Conservation (phyloP, 2,329 filamentous ascomycete species). For the Phoma sp. region DNA sequence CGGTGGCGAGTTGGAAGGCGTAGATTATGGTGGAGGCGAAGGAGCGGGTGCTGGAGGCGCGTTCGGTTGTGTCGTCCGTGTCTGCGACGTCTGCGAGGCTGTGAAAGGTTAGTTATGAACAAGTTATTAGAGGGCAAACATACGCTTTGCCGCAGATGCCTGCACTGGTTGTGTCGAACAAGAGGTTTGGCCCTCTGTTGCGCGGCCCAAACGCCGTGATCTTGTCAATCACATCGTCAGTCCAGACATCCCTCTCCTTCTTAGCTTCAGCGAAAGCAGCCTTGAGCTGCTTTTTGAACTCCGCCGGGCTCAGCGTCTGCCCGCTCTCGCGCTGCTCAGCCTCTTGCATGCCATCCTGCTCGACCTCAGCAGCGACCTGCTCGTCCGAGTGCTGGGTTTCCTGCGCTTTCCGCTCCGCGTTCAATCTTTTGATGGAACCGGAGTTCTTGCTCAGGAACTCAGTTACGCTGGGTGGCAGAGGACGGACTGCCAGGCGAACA, state of each 20-base stretch:
- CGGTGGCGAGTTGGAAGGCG: conserved; percentile 90
- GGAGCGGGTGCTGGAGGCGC: conserved; percentile 62
- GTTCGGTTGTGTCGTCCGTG: conserved; percentile 21
- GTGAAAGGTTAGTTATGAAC: neutral
- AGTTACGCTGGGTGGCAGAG: conserved; percentile 78
- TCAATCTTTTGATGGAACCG: conserved; percentile 78
- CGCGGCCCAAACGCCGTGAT: conserved; percentile 92
- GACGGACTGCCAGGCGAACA: conserved; percentile 77
- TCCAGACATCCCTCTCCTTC: conserved; percentile 78
- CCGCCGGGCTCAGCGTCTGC: conserved; percentile 71
- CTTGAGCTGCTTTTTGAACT: conserved; percentile 78
- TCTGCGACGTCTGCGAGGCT: conserved; percentile 41
- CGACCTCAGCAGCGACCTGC: conserved; percentile 51
- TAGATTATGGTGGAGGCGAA: conserved; percentile 91
- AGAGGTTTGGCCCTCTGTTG: conserved; percentile 83
- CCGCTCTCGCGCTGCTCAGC: conserved; percentile 64
- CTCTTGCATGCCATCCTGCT: conserved; percentile 55
- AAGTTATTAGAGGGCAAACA: conserved; percentile 25
- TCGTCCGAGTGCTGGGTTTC: conserved; percentile 49
- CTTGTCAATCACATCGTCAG: conserved; percentile 71
- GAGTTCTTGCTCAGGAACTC: conserved; percentile 85
- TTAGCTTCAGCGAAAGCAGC: conserved; percentile 74
- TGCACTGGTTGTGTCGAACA: conserved; percentile 81
- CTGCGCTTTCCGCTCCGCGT: conserved; percentile 70
- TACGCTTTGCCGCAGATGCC: conserved; percentile 78